A percentile compares a stretch with the other conserved stretches of the same genome.
These are phyloP conservation scores for Corynespora cassiicola DNA, from an alignment of 2,329 filamentous ascomycete species.

Conservation along the genomic window DNA sequence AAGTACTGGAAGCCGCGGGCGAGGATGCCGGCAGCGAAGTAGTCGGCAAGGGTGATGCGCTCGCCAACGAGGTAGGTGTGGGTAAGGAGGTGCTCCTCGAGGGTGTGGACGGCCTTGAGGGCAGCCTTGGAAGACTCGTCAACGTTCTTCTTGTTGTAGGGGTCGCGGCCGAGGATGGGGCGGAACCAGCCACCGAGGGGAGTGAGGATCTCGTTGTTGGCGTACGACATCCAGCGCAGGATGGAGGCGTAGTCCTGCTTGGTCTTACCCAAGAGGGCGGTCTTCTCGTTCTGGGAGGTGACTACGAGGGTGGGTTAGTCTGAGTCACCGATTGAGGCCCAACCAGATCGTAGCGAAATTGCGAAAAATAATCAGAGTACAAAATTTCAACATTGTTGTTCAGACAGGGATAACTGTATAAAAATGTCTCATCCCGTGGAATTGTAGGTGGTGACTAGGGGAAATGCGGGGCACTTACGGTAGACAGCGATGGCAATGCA, in stretches of 20 bases:
- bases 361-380: conserved; percentile 85
- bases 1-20: conserved; percentile 91
- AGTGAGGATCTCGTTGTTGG: conserved; percentile 85
- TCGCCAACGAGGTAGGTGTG: conserved; percentile 98
- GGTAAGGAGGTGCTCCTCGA: conserved; percentile 87
- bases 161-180: conserved; percentile 79
- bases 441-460: conserved; percentile 31
- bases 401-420: conserved; percentile 80
- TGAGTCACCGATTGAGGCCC: conserved; percentile 34
- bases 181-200: conserved; percentile 81
- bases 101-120: conserved; percentile 70
- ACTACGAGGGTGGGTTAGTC: conserved; percentile 65
- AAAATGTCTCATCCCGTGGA: conserved; percentile 72
- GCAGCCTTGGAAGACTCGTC: conserved; percentile 78
- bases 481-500: conserved; percentile 96
- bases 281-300: conserved; percentile 99
- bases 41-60: conserved; percentile 94
- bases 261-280: conserved; percentile 97
- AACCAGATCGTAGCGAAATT: conserved; percentile 15
- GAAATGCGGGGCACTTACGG: conserved; percentile 68
- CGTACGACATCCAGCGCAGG: conserved; percentile 97
- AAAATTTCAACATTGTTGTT: conserved; percentile 84
- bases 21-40: conserved; percentile 82
- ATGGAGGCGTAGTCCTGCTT: conserved; percentile 99
- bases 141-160: conserved; percentile 98